phyloP scores from a whole-genome alignment of 2,329 filamentous ascomycete genomes.

The Diaporthe ampelina region DNA sequence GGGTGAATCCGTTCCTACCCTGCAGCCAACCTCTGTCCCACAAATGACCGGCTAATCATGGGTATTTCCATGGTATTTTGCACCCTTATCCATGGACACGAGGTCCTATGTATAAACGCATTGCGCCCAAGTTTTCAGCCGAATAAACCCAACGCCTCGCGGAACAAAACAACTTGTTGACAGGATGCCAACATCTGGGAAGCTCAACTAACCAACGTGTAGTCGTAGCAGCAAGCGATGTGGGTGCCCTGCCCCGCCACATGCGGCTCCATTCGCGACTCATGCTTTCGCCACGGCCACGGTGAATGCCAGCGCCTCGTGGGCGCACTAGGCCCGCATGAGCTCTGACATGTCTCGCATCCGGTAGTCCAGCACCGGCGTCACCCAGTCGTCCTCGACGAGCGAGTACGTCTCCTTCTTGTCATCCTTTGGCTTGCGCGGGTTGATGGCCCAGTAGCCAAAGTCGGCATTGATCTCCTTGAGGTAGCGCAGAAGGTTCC shows the following conservation, averaged over 20 bases:
- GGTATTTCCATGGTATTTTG: constrained; percentile 37
- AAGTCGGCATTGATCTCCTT: constrained; percentile 73
- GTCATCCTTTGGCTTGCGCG: constrained; percentile 72
- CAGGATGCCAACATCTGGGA: not conserved
- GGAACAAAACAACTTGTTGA: not conserved
- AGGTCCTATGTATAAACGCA: not conserved
- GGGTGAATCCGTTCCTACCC: not conserved
- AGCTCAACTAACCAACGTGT: not conserved
- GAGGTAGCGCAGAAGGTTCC: constrained; percentile 72
- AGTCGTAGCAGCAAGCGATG: constrained; percentile 9
- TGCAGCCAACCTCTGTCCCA: not conserved
- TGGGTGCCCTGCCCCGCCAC: not conserved
- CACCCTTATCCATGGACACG: not conserved
- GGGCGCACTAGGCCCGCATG: constrained; percentile 53
- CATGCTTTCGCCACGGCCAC: not conserved
- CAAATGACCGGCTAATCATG: constrained; percentile 31
- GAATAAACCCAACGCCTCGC: constrained; percentile 21
- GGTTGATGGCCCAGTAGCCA: constrained; percentile 80
- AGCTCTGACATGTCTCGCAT: constrained; percentile 72
- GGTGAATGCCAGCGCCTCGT: constrained; percentile 18
- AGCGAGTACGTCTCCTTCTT: constrained; percentile 72
- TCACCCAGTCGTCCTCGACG: constrained; percentile 74
- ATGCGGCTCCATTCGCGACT: not conserved
- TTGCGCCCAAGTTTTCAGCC: not conserved
- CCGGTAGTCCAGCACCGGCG: constrained; percentile 72